phyloP scores from a whole-genome alignment of 768 basidiomycete species.

The Tricholoma sp. region DNA sequence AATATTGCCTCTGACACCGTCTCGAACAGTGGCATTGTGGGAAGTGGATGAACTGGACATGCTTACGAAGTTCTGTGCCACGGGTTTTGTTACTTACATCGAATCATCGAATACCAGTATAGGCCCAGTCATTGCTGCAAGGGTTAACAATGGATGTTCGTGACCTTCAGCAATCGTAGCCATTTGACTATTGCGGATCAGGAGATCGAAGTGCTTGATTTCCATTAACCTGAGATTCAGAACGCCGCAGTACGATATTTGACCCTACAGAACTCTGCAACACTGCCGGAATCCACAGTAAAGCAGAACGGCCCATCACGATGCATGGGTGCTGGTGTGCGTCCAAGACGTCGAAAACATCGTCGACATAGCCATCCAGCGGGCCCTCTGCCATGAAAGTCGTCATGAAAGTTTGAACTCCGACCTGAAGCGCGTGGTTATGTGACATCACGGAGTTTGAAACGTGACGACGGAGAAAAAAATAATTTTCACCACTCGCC shows the following conservation, averaged over 20 bases:
- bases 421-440: too few species aligned
- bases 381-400: background rate
- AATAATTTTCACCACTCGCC: conserved; percentile 1
- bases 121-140: too few species aligned
- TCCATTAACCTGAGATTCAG: conserved; percentile 5
- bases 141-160: too few species aligned
- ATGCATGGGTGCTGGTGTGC: conserved; percentile 12
- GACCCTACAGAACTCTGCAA: conserved; percentile 3
- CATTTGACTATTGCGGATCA: conserved; percentile 10
- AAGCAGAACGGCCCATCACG: conserved; percentile 12
- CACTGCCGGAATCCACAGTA: conserved; percentile 11
- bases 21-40: conserved; percentile 32
- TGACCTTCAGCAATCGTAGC: too few species aligned
- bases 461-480: background rate
- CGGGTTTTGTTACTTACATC: too few species aligned
- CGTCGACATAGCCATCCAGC: conserved; percentile 8
- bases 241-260: background rate
- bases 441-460: conserved; percentile 1
- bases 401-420: too few species aligned
- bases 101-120: too few species aligned
- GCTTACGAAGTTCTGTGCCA: too few species aligned
- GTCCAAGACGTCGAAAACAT: conserved; percentile 6
- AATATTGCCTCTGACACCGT: conserved; percentile 26
- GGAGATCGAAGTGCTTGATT: conserved; percentile 12
- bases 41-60: too few species aligned